Evolutionary conservation across 805 yeast genomes (phyloP).

Genomic region (Schwanniomyces occidentalis): DNA sequence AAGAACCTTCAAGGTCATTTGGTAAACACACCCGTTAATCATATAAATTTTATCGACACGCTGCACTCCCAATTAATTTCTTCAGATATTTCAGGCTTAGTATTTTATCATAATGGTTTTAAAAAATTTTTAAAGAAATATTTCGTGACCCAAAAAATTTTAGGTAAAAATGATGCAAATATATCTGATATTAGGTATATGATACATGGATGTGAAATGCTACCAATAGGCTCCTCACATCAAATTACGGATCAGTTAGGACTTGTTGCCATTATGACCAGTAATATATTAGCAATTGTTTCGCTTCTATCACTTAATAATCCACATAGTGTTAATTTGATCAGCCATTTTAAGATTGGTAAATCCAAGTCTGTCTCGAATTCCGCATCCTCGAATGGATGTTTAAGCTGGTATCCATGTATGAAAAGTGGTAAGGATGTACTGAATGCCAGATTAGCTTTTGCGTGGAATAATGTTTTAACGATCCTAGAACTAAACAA

Average conservation of each 20-base stretch:
- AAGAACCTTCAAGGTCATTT: constrained; percentile 32
- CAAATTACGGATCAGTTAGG: constrained; percentile 61
- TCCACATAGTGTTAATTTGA: constrained; percentile 20
- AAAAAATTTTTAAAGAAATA: constrained; percentile 55
- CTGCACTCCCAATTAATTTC: constrained; percentile 30
- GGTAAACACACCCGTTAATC: constrained; percentile 19
- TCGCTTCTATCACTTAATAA: constrained; percentile 52
- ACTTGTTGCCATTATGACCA: constrained; percentile 59
- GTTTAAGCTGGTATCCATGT: constrained; percentile 65
- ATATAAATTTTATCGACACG: constrained; percentile 28
- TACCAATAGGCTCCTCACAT: constrained; percentile 61
- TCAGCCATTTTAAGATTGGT: constrained; percentile 55
- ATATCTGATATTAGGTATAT: constrained; percentile 12
- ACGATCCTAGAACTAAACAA: constrained; percentile 53
- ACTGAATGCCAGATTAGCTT: constrained; percentile 52
- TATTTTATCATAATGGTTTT: constrained; percentile 64
- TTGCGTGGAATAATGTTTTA: constrained; percentile 64
- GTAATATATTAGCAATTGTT: constrained; percentile 48
- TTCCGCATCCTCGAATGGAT: constrained; percentile 38
- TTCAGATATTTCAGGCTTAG: constrained; percentile 38
- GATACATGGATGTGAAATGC: constrained; percentile 37
- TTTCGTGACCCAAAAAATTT: constrained; percentile 47
- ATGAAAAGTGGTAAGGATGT: constrained; percentile 25
- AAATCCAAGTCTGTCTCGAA: constrained; percentile 37
- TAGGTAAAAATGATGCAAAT: constrained; percentile 46